These are phyloP conservation scores for Lolium perenne DNA, from an alignment of 176 grass and related monocot genomes.

Conservation along the genomic window DNA sequence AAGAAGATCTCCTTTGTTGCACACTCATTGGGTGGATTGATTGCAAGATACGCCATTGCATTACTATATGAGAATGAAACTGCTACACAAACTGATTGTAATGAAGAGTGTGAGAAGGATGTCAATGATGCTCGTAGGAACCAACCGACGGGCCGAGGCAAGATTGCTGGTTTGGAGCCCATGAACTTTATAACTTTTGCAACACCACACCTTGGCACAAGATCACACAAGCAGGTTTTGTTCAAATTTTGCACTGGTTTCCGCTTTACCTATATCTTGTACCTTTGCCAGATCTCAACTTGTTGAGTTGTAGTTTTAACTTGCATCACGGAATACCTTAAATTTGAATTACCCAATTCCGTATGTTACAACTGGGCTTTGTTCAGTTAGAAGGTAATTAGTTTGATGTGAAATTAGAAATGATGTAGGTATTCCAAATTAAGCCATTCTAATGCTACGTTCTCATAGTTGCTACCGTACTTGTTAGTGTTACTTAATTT, in stretches of 20 bases:
- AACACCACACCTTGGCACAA: slow-evolving; percentile 90
- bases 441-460: not conserved
- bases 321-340: slow-evolving; percentile 9
- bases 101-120: slow-evolving; percentile 43
- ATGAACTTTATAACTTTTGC: slow-evolving; percentile 96
- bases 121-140: slow-evolving; percentile 22
- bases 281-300: not conserved
- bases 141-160: slow-evolving; percentile 39
- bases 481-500: not conserved
- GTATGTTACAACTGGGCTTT: not conserved
- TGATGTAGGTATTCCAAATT: not conserved
- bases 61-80: slow-evolving; percentile 62
- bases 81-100: slow-evolving; percentile 24
- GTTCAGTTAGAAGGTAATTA: slow-evolving; percentile 2
- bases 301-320: not conserved
- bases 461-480: not conserved
- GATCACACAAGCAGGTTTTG: slow-evolving; percentile 85
- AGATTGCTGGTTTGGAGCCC: slow-evolving; percentile 92
- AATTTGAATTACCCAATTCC: not conserved
- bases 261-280: not conserved
- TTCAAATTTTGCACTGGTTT: slow-evolving; percentile 19
- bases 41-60: slow-evolving; percentile 94
- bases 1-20: slow-evolving; percentile 90
- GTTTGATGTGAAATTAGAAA: slow-evolving; percentile 6
- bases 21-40: slow-evolving; percentile 91